These are phyloP conservation scores for Garcia nutans DNA, from an alignment of 345 rosid species.

Conservation along the genomic window DNA sequence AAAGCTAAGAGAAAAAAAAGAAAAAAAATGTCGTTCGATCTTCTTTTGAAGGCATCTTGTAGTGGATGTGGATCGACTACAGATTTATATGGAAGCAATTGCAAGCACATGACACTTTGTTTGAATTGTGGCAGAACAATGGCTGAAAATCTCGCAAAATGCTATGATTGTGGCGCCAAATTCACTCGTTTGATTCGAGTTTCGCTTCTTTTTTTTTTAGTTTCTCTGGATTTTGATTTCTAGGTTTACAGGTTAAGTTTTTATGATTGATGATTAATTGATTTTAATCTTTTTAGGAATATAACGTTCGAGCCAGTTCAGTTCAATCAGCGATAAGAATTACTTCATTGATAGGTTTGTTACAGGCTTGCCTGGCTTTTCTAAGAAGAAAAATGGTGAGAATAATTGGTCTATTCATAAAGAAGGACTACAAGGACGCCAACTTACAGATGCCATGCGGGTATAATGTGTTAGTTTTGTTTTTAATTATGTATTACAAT, in stretches of 20 bases:
- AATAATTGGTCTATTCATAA: conserved; percentile 84
- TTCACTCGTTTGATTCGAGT: conserved; percentile 86
- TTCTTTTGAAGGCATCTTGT: conserved; percentile 69
- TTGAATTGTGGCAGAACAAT: conserved; percentile 80
- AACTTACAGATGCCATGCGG: conserved; percentile 66
- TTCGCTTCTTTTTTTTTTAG: neutral
- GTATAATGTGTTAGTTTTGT: conserved; percentile 31
- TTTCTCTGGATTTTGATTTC: neutral
- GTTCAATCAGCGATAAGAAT: conserved; percentile 61
- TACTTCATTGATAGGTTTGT: conserved; percentile 88
- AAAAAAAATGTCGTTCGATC: conserved; percentile 61
- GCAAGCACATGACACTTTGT: conserved; percentile 95
- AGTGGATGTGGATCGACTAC: conserved; percentile 66
- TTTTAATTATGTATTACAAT: neutral
- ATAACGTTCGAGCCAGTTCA: conserved; percentile 63
- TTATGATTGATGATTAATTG: neutral
- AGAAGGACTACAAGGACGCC: conserved; percentile 91
- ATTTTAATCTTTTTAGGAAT: conserved; percentile 47
- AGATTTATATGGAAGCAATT: conserved; percentile 81
- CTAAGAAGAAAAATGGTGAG: conserved; percentile 75
- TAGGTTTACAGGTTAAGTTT: neutral
- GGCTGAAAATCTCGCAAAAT: conserved; percentile 71
- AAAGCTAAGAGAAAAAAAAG: neutral
- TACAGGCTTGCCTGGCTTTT: conserved; percentile 71
- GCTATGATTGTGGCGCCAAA: conserved; percentile 72